A percentile compares a stretch with the other conserved stretches of the same genome.
Evolutionary conservation across 116 monocot species (phyloP).

Genomic region (Zostera marina): DNA sequence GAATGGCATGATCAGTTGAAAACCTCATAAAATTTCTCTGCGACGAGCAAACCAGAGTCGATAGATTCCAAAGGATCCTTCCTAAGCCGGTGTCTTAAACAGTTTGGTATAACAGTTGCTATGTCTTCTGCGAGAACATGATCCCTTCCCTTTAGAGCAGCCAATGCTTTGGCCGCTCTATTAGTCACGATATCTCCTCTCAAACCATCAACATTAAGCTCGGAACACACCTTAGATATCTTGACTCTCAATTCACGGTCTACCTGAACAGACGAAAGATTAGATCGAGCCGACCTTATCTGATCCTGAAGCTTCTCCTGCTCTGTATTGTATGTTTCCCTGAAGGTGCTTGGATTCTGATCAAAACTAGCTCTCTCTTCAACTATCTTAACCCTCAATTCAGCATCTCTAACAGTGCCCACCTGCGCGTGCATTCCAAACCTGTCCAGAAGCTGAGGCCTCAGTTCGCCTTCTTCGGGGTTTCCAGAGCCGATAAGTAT

Average conservation of each 20-base stretch:
- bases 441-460: conserved; percentile 95
- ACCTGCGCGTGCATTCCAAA: conserved; percentile 99
- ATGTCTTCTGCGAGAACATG: conserved; percentile 73
- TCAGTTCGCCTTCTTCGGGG: conserved; percentile 95
- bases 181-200: conserved; percentile 98
- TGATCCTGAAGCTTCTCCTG: conserved; percentile 90
- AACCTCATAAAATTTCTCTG: conserved; percentile 97
- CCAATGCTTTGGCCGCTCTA: conserved; percentile 90
- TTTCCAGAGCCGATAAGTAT: conserved; percentile 97
- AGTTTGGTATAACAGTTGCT: conserved; percentile 93
- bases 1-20: conserved; percentile 47
- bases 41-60: conserved; percentile 86
- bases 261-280: conserved; percentile 52
- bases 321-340: conserved; percentile 63
- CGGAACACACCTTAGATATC: conserved; percentile 93
- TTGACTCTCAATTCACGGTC: conserved; percentile 82
- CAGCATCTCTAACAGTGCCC: conserved; percentile 92
- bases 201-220: conserved; percentile 95
- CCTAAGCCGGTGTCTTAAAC: conserved; percentile 92
- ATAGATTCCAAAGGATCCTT: conserved; percentile 98
- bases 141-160: conserved; percentile 84
- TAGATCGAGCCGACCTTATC: conserved; percentile 53
- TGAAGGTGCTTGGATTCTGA: conserved; percentile 59
- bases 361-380: conserved; percentile 92
- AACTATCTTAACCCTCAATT: conserved; percentile 94